These are phyloP conservation scores for Podospora didyma DNA, from an alignment of 495 filamentous ascomycete genomes.

Conservation along the genomic window DNA sequence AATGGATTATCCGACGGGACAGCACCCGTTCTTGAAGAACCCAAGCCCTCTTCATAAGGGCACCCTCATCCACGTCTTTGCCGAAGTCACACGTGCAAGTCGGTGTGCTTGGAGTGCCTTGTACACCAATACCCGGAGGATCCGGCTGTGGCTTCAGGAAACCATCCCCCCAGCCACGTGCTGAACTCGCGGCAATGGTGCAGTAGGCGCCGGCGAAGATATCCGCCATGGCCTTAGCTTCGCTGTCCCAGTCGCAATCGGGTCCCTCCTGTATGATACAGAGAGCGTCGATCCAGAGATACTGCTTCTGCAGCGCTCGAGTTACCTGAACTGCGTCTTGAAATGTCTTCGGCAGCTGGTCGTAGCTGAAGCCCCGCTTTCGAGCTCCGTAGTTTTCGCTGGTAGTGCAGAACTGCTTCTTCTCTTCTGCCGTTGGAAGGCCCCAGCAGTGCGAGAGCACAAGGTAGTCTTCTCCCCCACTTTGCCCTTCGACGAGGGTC, in stretches of 20 bases:
- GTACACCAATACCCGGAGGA: constrained; percentile 3
- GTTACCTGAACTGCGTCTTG: constrained; percentile 17
- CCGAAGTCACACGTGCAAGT: constrained; percentile 36
- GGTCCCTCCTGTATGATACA: constrained; percentile 38
- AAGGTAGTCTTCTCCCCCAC: constrained; percentile 7
- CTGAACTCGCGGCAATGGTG: constrained; percentile 28
- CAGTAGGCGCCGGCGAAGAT: constrained; percentile 31
- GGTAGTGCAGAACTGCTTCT: constrained; percentile 7
- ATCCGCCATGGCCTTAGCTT: constrained; percentile 23
- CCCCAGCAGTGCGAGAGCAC: constrained; percentile 14
- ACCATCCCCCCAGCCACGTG: constrained; percentile 12
- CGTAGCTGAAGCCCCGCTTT: background rate
- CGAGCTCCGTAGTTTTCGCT: constrained; percentile 1
- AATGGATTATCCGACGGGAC: constrained; percentile 36
- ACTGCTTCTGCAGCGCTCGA: constrained; percentile 13
- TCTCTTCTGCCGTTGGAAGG: background rate
- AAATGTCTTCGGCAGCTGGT: constrained; percentile 15
- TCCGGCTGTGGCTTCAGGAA: constrained; percentile 15
- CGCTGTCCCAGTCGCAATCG: constrained; percentile 24
- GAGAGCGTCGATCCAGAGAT: constrained; percentile 34
- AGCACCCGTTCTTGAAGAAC: constrained; percentile 38
- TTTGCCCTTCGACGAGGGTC: constrained; percentile 3
- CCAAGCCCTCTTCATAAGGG: constrained; percentile 34
- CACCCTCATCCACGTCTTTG: constrained; percentile 23
- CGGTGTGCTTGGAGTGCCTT: constrained; percentile 13